These are phyloP conservation scores for Mycosphaerella sp. DNA, from an alignment of 2,329 filamentous ascomycete genomes.

Conservation along the genomic window DNA sequence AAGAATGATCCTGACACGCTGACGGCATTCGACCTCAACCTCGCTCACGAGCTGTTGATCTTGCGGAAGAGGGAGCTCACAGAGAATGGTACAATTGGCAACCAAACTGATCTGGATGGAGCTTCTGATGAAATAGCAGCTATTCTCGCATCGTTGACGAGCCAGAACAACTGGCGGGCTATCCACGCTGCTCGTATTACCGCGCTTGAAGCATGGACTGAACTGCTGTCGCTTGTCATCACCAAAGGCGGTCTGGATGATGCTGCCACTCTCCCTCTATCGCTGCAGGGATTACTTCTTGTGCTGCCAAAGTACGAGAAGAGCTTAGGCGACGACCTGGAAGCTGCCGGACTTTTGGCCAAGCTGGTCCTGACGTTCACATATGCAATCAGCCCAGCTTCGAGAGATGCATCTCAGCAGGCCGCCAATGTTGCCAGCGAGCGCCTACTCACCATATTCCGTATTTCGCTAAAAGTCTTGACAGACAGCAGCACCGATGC, in stretches of 20 bases:
- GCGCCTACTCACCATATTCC: slow-evolving; percentile 84
- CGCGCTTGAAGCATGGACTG: slow-evolving; percentile 76
- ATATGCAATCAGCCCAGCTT: slow-evolving; percentile 58
- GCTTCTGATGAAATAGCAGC: slow-evolving; percentile 54
- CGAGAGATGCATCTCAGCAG: slow-evolving; percentile 39
- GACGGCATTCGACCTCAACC: slow-evolving; percentile 60
- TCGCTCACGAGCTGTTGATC: slow-evolving; percentile 66
- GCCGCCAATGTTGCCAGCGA: slow-evolving; percentile 60
- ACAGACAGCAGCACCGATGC: slow-evolving; percentile 64
- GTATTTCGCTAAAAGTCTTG: slow-evolving; percentile 74
- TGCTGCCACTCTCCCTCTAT: slow-evolving; percentile 73
- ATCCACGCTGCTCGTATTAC: slow-evolving; percentile 53
- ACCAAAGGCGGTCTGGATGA: slow-evolving; percentile 72
- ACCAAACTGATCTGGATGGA: slow-evolving; percentile 30
- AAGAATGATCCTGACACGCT: slow-evolving; percentile 54
- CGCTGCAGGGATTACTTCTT: slow-evolving; percentile 79
- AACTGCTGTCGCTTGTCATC: slow-evolving; percentile 75
- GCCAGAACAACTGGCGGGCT: slow-evolving; percentile 57
- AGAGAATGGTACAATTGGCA: slow-evolving; percentile 35
- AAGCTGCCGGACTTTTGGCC: neutral
- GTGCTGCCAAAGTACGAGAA: slow-evolving; percentile 78
- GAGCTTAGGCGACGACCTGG: neutral
- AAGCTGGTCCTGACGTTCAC: slow-evolving; percentile 62
- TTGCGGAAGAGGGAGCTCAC: slow-evolving; percentile 60
- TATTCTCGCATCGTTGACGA: slow-evolving; percentile 56